Evolutionary conservation across 208 protist species (phyloP), one percentile per base, ranked within the genome.

Genomic region (Phytomonas sp.): DNA sequence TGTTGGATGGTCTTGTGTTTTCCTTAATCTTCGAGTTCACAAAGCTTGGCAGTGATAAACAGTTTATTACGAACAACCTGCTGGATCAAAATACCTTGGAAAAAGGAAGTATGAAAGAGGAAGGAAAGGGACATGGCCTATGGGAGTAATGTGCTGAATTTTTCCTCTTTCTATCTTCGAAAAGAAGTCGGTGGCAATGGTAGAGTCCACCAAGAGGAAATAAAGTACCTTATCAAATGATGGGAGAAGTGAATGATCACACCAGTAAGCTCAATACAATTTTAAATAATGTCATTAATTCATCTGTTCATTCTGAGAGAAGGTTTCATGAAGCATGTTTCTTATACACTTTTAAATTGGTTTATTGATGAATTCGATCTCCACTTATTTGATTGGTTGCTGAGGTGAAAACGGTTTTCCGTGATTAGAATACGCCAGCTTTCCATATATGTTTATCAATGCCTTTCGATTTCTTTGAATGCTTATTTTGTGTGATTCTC

Each of bases 1-100:
- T 96, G 62, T 33, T 92, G n/a, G 84, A 92, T 67, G 90, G 90
- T 56, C 66, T 93, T 23, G 74, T 93, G 69, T 96, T 96, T 63
- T 85, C 87, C 0, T 60, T 89, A 0, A 62, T 96, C 29, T 96
- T 93, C 71, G 90, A 96, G 80, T 73, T 96, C 20, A 89, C 87
- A 26, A 96, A 96, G 74, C 80, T 93, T 31, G 81, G 85, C 34
- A 96, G 90, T 60, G 90, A 96, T 72, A 60, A 78, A 23, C 71
- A 87, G 73, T 88, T 95, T 53, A 63, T 91, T 46, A 64, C 75
- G 61, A 73, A 70, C 36, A 53, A 37, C 53, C 67, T 67, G 62
- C 43, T 32, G 71, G 67, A 11, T 68, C 2, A 2, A 31, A 61
- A 2, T 29, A 29, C n/a, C 7, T 6, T 15, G 31, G 59, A 4